Evolutionary conservation across 345 rosid genomes (phyloP), one percentile per base, ranked within the genome.

Genomic region (Leavenworthia alabamica): DNA sequence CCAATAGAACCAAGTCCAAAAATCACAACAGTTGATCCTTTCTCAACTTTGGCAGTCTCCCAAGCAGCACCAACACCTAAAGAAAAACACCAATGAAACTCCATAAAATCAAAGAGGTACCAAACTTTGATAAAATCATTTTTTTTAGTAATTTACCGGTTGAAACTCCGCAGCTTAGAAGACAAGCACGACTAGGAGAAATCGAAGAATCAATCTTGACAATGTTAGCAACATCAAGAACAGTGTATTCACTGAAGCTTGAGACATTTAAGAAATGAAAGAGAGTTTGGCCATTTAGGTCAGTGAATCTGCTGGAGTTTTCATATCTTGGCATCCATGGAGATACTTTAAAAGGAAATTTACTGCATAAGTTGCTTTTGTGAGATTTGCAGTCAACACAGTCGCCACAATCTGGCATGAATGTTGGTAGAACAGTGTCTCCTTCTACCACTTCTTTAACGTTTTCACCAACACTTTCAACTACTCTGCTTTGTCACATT

Each of bases 1-100:
- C 95, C 96, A 13, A 91, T 78, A 23, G 96, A 82, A 29, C 98
- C 96, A 33, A 91, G 79, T 70, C 98, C 98, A 66, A 88, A 79
- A 28, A 91, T 83, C 29, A 73, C 98, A 67, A 88, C 89, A 15
- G 90, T 88, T 54, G 98, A 83, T 77, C 96, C 96, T 10, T 80
- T 55, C 67, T 86, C 87, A 50, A 91, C 96, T 22, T 84, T 71
- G 23, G 95, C 98, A 10, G 88, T 82, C 78, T 60, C 82, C 89
- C 82, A 86, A 45, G 95, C 89, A 70, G 95, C 96, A 48, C 96
- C 98, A 73, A 91, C 80, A 45, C 98, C 96, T 63, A 41, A 28
- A 22, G 0, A 11, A 7, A 68, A 14, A 40, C 15, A 14, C 0
- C 0, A 8, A 28, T 39, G 1, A 9, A 28, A 52, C 17, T 14